Percentiles rank a stretch among this genome's conserved stretches.
phyloP scores from a whole-genome alignment of 352 stramenopile genomes.

The Phytopythium cucurbitacearum region DNA sequence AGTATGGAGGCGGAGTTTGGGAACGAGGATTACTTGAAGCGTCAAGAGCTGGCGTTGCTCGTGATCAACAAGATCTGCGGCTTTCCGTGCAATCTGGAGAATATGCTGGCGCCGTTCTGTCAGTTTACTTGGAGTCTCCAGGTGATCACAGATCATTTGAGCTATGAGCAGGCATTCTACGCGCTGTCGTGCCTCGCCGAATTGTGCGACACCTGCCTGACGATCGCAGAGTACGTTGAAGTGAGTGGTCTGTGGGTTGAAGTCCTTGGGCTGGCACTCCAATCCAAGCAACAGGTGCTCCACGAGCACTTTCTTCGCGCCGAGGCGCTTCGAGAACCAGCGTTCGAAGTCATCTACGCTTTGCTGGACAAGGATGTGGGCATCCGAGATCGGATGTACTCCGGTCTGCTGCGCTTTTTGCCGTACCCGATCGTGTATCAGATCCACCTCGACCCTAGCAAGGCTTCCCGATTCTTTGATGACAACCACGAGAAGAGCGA shows the following conservation, averaged over 20 bases:
- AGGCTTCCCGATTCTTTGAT: slow-evolving; percentile 72
- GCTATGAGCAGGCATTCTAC: slow-evolving; percentile 77
- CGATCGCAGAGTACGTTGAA: slow-evolving; percentile 72
- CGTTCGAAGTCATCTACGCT: slow-evolving; percentile 80
- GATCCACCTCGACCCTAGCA: slow-evolving; percentile 73
- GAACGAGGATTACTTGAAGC: slow-evolving; percentile 69
- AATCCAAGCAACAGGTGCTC: slow-evolving; percentile 74
- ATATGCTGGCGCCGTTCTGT: slow-evolving; percentile 70
- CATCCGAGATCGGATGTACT: slow-evolving; percentile 73
- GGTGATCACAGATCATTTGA: slow-evolving; percentile 77
- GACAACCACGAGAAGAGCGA: slow-evolving; percentile 84
- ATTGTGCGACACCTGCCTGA: slow-evolving; percentile 70
- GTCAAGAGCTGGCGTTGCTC: slow-evolving; percentile 68
- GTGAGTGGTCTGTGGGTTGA: slow-evolving; percentile 74
- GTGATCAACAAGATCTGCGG: slow-evolving; percentile 82
- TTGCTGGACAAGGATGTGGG: slow-evolving; percentile 67
- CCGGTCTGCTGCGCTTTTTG: slow-evolving; percentile 61
- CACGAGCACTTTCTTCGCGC: slow-evolving; percentile 78
- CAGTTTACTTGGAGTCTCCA: slow-evolving; percentile 79
- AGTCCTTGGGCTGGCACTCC: slow-evolving; percentile 70
- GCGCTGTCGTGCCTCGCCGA: slow-evolving; percentile 73
- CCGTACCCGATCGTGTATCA: slow-evolving; percentile 82
- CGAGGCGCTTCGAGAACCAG: slow-evolving; percentile 65
- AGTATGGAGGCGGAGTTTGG: slow-evolving; percentile 70
- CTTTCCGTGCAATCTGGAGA: slow-evolving; percentile 64